Percentiles rank a stretch among this genome's conserved stretches.
Evolutionary conservation across 1,284 basidiomycete species (phyloP).

Genomic region (Trametes polyzona): DNA sequence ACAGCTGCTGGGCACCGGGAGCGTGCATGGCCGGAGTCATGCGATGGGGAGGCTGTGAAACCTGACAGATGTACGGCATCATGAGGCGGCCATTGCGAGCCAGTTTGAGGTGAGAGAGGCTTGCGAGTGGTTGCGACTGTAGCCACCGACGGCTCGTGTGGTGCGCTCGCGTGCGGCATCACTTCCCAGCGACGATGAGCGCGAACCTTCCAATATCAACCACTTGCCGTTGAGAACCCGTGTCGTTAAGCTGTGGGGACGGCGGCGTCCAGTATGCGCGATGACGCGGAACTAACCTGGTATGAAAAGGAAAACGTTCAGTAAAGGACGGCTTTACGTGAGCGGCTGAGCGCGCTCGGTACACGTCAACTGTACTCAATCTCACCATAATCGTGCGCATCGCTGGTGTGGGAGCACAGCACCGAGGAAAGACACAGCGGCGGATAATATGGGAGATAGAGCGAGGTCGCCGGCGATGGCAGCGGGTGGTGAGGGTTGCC

Average conservation of each 20-base stretch:
- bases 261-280: constrained; percentile 5
- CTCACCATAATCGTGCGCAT: not conserved
- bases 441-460: not conserved
- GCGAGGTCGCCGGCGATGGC: not conserved
- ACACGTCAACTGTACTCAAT: not conserved
- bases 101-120: not conserved
- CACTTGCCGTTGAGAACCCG: not conserved
- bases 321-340: not conserved
- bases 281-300: constrained; percentile 8
- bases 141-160: not conserved
- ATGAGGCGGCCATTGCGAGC: not conserved
- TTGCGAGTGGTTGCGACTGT: not conserved
- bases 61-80: constrained; percentile 10
- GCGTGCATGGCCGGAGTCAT: not conserved
- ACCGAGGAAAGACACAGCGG: not conserved
- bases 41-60: not conserved
- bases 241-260: constrained; percentile 2
- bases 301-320: not conserved
- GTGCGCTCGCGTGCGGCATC: not conserved
- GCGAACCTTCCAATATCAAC: constrained; percentile 7
- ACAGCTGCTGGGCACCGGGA: constrained; percentile 2
- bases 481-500: not conserved
- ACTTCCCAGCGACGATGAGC: not conserved
- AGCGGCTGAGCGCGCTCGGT: not conserved
- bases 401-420: not conserved